Percentiles rank a stretch among this genome's conserved stretches.
Evolutionary conservation across 371 early-diverging fungal species (phyloP).

Genomic region (Mucor mucedo): DNA sequence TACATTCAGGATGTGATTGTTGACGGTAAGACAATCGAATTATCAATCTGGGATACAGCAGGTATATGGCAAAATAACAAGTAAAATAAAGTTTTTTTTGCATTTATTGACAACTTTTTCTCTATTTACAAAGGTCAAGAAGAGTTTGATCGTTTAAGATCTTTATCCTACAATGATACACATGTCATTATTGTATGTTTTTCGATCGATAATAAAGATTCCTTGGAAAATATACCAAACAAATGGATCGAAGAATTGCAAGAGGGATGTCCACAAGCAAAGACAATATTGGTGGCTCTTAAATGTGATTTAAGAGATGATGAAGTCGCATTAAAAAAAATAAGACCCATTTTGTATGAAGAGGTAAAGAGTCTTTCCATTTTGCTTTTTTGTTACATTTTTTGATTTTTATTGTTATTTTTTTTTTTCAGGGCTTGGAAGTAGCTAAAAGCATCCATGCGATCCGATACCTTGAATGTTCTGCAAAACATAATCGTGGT

Average conservation of each 20-base stretch:
- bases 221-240: conserved; percentile 61
- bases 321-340: conserved; percentile 22
- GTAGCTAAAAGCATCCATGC: conserved; percentile 54
- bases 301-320: conserved; percentile 66
- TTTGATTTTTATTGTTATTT: neutral
- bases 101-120: conserved; percentile 6
- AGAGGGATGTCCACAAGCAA: conserved; percentile 53
- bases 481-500: conserved; percentile 59
- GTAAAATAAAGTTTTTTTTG: no score
- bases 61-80: conserved; percentile 55
- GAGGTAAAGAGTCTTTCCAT: conserved; percentile 32
- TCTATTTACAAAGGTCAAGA: conserved; percentile 61
- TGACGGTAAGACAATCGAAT: conserved; percentile 78
- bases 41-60: conserved; percentile 94
- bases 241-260: conserved; percentile 60
- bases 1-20: conserved; percentile 82
- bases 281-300: conserved; percentile 58
- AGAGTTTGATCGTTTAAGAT: conserved; percentile 64
- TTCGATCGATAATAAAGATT: conserved; percentile 61
- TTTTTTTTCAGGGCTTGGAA: conserved; percentile 38
- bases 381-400: neutral
- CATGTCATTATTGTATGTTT: conserved; percentile 66
- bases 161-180: conserved; percentile 60
- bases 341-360: conserved; percentile 48
- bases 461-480: conserved; percentile 59